Percentiles rank a stretch among this genome's conserved stretches.
Evolutionary conservation across 345 rosid species (phyloP).

Genomic region (Crucihimalaya himalaica): DNA sequence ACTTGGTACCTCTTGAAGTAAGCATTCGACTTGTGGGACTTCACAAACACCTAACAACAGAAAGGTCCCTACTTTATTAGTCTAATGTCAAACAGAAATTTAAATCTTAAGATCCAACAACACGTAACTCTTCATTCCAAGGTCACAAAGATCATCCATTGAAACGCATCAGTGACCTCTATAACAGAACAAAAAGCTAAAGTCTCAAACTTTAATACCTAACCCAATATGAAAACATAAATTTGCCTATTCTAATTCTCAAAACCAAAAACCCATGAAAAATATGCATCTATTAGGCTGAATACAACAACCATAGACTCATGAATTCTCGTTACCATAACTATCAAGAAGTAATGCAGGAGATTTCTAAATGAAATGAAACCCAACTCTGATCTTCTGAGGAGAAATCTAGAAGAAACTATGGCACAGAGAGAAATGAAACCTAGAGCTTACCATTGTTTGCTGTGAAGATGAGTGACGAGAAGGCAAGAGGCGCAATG

Average conservation of each 20-base stretch:
- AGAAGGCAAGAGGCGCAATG: slow-evolving; percentile 29
- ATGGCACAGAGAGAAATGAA: neutral
- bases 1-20: slow-evolving; percentile 39
- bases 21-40: slow-evolving; percentile 25
- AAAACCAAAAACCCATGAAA: slow-evolving; percentile 23
- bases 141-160: neutral
- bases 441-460: slow-evolving; percentile 35
- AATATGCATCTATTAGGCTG: neutral
- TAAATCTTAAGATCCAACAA: neutral
- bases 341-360: neutral
- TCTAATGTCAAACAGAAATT: neutral
- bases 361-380: slow-evolving; percentile 1
- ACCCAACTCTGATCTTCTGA: neutral
- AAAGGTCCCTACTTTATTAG: neutral
- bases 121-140: neutral
- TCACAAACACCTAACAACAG: slow-evolving; percentile 28
- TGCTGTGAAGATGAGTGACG: slow-evolving; percentile 30
- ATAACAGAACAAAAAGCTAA: neutral
- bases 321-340: slow-evolving; percentile 2
- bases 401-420: neutral
- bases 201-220: neutral
- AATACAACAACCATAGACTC: neutral
- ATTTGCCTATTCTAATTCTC: neutral
- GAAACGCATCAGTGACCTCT: neutral
- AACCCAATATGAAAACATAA: neutral